Base-by-base conservation (phyloP, 495 filamentous ascomycete species). In the Cladorrhinum samala region DNA sequence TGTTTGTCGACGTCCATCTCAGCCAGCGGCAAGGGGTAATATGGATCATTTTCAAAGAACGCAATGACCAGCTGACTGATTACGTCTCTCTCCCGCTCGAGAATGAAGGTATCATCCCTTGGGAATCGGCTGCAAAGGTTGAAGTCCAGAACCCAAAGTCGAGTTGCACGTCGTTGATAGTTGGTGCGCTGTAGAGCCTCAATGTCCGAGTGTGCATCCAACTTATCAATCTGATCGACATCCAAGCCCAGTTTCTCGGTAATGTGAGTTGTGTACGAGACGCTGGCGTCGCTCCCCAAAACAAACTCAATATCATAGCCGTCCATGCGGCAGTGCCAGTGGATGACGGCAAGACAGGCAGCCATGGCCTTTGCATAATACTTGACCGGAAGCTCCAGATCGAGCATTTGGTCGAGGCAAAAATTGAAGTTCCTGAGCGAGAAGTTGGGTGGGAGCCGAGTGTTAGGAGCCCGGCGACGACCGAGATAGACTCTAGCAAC, bases 1-100 rank as follows among this genome's bases (percentile, higher is more conserved):
- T 46, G 2, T 24, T 23, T 40, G 14, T 54, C 55, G 19, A 21
- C 36, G 17, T 49, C 18, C 3, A 19, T 16, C 25, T 50, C 55
- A 25, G 33, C 46, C 45, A 53, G 24, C 6, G 55, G 55, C 46
- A 53, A 36, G 9, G 55, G 55, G 30, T 53, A 58, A 9, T 58
- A 58, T 2, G 55, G 55, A 23, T 58, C 55, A 19, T 58, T 58
- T 33, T 53, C 55, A 46, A 58, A 58, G 39, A 58, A 58, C 16
- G 45, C 44, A 13, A 50, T 14, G 6, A 58, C 56, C 25, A 58
- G n/a, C 50, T 54, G 46, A 37, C 16, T 11, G 11, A 56, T 18
- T 2, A 56, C 1, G 18, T 37, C 48, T 18, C 43, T 44, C 33
- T 38, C 20, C 20, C 52, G 24, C 48, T 51, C 42, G 13, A 51